Evolutionary conservation across 2,329 filamentous ascomycete genomes (phyloP).

Genomic region (Acarospora socialis): DNA sequence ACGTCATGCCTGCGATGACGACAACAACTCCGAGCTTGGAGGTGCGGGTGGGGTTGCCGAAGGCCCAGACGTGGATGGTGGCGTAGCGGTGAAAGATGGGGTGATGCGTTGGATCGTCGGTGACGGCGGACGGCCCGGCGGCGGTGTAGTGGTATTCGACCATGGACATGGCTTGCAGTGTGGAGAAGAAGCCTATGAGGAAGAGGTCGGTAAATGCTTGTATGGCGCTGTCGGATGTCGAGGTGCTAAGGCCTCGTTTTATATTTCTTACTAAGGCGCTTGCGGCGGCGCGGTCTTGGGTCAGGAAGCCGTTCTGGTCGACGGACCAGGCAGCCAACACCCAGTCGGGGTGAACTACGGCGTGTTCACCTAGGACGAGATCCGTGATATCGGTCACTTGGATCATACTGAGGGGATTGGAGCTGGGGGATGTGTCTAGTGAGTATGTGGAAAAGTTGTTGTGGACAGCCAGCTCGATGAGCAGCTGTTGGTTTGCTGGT

Average conservation of each 20-base stretch:
- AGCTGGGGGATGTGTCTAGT: constrained; percentile 13
- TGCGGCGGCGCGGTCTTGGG: too few relatives aligned
- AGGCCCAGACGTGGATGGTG: constrained; percentile 29
- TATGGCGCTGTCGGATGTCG: too few relatives aligned
- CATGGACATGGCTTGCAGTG: constrained; percentile 8
- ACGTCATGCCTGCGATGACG: constrained; percentile 4
- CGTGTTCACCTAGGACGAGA: not conserved
- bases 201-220: too few relatives aligned
- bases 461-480: too few relatives aligned
- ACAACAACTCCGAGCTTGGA: constrained; percentile 9
- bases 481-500: too few relatives aligned
- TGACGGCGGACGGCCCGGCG: not conserved
- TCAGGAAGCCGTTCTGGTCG: constrained; percentile 5
- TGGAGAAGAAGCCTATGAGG: too few relatives aligned
- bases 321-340: constrained; percentile 17
- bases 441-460: constrained; percentile 16
- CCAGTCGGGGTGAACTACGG: constrained; percentile 17
- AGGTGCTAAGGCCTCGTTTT: too few relatives aligned
- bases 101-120: constrained; percentile 10
- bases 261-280: too few relatives aligned
- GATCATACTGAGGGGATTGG: constrained; percentile 14
- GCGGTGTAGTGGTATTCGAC: constrained; percentile 2
- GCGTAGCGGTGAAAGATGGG: constrained; percentile 30
- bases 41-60: constrained; percentile 4
- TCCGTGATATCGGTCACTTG: constrained; percentile 4